Evolutionary conservation across 225 moss, liverwort and hornwort genomes (phyloP).

Genomic region (Polytrichum commune): DNA sequence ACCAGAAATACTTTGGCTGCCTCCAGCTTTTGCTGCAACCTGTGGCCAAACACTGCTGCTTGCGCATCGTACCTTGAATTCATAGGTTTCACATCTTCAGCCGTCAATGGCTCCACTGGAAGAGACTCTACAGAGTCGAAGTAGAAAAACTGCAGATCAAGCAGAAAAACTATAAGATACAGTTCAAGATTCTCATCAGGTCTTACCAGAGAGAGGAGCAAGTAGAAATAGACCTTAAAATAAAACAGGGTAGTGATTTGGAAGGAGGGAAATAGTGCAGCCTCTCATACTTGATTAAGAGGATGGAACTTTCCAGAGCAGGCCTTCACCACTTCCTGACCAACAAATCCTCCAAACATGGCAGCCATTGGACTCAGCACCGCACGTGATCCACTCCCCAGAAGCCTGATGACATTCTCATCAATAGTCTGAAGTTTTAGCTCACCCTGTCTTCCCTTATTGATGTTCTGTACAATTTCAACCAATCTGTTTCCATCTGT

Average conservation of each 20-base stretch:
- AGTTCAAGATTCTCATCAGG: no score
- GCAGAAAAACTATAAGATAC: not conserved
- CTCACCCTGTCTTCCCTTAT: conserved; percentile 48
- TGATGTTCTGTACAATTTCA: conserved; percentile 44
- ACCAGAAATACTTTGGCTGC: conserved; percentile 79
- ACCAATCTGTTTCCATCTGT: conserved; percentile 53
- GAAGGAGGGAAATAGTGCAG: not conserved
- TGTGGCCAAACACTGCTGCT: conserved; percentile 78
- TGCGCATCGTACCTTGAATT: conserved; percentile 85
- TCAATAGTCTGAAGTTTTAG: conserved; percentile 66
- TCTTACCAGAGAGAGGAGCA: no score
- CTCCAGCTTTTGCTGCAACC: conserved; percentile 72
- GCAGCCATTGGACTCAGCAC: conserved; percentile 96
- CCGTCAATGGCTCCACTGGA: conserved; percentile 50
- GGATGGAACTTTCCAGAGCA: conserved; percentile 98
- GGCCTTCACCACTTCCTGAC: conserved; percentile 96
- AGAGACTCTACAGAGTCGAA: conserved; percentile 94
- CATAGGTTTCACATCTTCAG: conserved; percentile 79
- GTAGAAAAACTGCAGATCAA: conserved; percentile 61
- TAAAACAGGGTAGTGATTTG: no score
- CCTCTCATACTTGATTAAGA: conserved; percentile 44
- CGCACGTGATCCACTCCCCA: conserved; percentile 83
- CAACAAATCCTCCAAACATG: conserved; percentile 98
- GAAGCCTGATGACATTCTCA: conserved; percentile 52
- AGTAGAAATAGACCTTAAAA: no score